phyloP scores from a whole-genome alignment of 2,329 filamentous ascomycete genomes.

The Calonectria pseudoturangicola region DNA sequence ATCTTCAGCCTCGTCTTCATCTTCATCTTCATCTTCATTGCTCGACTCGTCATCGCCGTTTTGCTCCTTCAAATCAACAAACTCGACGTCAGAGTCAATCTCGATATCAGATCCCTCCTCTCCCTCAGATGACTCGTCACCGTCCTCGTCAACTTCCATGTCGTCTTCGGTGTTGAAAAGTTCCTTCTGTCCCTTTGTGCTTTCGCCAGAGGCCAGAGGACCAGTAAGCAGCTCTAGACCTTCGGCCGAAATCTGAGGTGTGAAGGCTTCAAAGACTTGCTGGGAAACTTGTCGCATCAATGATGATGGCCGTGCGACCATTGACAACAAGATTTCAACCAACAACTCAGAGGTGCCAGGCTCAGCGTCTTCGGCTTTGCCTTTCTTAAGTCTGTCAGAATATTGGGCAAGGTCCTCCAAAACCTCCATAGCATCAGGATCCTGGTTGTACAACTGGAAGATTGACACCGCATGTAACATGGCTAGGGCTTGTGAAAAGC shows the following conservation, averaged over 20 bases:
- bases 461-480: constrained; percentile 90
- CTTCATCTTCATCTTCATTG: constrained; percentile 66
- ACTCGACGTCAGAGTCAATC: constrained; percentile 70
- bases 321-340: constrained; percentile 92
- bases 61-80: constrained; percentile 65
- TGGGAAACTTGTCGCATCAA: constrained; percentile 91
- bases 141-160: constrained; percentile 68
- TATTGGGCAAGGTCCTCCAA: constrained; percentile 88
- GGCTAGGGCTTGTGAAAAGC: constrained; percentile 78
- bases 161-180: constrained; percentile 85
- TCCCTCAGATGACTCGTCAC: constrained; percentile 60
- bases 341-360: constrained; percentile 80
- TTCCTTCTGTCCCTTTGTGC: constrained; percentile 86
- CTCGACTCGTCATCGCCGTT: constrained; percentile 64
- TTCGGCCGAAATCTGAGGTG: constrained; percentile 81
- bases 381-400: constrained; percentile 78
- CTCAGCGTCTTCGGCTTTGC: constrained; percentile 67
- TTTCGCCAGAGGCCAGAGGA: constrained; percentile 87
- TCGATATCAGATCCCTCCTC: constrained; percentile 67
- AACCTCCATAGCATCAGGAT: constrained; percentile 88
- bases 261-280: constrained; percentile 91
- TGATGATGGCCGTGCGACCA: constrained; percentile 89
- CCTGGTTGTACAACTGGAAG: constrained; percentile 92
- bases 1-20: constrained; percentile 61
- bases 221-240: constrained; percentile 80